A percentile compares a stretch with the other conserved stretches of the same genome.
These are phyloP conservation scores for Trichoderma arundinaceum DNA, from an alignment of 2,329 filamentous ascomycete genomes.

Conservation along the genomic window DNA sequence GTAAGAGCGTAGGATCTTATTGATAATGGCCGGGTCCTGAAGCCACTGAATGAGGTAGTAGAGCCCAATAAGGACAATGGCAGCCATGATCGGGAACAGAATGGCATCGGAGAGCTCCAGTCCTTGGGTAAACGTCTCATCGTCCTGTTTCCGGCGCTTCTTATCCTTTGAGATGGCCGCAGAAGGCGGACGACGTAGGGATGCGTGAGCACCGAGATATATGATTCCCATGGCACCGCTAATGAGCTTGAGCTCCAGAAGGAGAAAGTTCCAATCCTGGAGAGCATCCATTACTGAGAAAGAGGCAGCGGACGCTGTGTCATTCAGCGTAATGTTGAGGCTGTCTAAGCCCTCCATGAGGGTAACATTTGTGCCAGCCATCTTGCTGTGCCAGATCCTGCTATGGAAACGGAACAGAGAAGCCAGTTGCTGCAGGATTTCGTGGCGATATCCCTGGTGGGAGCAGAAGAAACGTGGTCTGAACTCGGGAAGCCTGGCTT, in stretches of 20 bases:
- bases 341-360: conserved; percentile 38
- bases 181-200: conserved; percentile 80
- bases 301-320: conserved; percentile 32
- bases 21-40: conserved; percentile 78
- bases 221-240: conserved; percentile 80
- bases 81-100: conserved; percentile 81
- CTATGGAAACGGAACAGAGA: background rate
- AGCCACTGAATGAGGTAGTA: conserved; percentile 92
- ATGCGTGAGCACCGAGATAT: conserved; percentile 83
- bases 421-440: background rate
- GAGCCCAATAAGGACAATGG: conserved; percentile 70
- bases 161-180: conserved; percentile 65
- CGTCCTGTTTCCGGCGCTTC: conserved; percentile 53
- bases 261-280: conserved; percentile 49
- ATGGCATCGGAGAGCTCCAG: conserved; percentile 77
- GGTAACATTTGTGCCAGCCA: conserved; percentile 39
- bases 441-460: background rate
- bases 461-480: conserved; percentile 30
- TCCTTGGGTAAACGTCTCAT: conserved; percentile 56
- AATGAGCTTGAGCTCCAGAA: conserved; percentile 56
- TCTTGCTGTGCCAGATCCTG: background rate
- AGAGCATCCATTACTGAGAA: conserved; percentile 42
- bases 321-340: conserved; percentile 41
- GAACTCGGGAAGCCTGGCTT: conserved; percentile 3
- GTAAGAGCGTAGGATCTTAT: conserved; percentile 82